Evolutionary conservation across 768 basidiomycete genomes (phyloP), one percentile per base, ranked within the genome.

Genomic region (Mycena haematopus): DNA sequence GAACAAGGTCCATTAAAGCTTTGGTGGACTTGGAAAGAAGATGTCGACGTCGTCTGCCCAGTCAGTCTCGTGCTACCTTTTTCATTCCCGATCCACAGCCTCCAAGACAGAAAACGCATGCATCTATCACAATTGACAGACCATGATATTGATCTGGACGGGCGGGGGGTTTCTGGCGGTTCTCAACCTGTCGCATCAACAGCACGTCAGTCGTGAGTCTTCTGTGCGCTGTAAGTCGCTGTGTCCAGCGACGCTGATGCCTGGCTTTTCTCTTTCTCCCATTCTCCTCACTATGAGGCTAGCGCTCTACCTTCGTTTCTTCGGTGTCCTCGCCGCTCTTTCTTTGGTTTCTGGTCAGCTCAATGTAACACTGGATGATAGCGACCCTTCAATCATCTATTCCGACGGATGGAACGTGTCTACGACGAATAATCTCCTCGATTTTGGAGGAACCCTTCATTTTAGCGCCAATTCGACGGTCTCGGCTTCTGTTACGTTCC

Each of bases 331-430:
- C n/a, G 42, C 50, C 61, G 25, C 15, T 21, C 61, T 52, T 52
- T 56, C 55, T 45, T 62, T 62, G 24, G 61, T 62, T 57, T 62
- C 61, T 52, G 55, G 50, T 24, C 22, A 52, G 55, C 61, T 50
- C 14, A 65, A 65, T 54, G 52, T 65, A 14, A 65, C 65, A 19
- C 35, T 62, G 55, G 65, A 65, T 31, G 65, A 65, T 22, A 62
- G 31, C 27, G 60, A 65, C 27, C 25, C 49, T 22, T 40, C 55
- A 10, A 62, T 65, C 14, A 11, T 49, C 5, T 65, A 65, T 31
- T 65, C 65, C 9, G 25, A 51, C 14, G 60, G 44, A 36, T 65
- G 65, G 65, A 50, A 54, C 27, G 55, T 53, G 38, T 61, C 55
- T 7, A 13, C 47, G 7, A 42, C 40, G 10, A 49, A 36, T 47